These are phyloP conservation scores for Erigeron philadelphicus DNA, from an alignment of 140 eudicot species.

Conservation along the genomic window DNA sequence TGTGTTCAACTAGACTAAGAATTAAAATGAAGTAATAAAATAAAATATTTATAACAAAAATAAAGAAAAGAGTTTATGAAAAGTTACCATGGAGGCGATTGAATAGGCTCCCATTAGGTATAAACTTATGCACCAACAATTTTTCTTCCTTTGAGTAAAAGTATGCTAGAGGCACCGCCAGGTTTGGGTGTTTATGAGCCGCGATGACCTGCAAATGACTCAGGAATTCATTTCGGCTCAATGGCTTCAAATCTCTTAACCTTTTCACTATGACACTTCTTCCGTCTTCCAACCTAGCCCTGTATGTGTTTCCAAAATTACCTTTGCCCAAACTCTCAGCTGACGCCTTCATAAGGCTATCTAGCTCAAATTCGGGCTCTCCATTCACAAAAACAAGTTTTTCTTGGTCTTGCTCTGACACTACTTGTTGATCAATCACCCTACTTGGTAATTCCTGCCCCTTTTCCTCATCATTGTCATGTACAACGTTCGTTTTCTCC, in stretches of 20 bases:
- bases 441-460: constrained; percentile 21
- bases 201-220: constrained; percentile 39
- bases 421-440: constrained; percentile 15
- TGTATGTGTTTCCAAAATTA: constrained; percentile 61
- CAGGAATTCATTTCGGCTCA: constrained; percentile 54
- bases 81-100: constrained; percentile 59
- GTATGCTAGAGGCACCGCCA: constrained; percentile 58
- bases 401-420: constrained; percentile 28
- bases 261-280: constrained; percentile 64
- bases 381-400: constrained; percentile 45
- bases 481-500: not conserved
- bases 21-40: not conserved
- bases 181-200: constrained; percentile 53
- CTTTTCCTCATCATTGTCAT: constrained; percentile 21
- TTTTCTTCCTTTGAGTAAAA: constrained; percentile 67
- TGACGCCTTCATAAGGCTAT: constrained; percentile 65
- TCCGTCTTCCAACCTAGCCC: constrained; percentile 54
- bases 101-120: constrained; percentile 46
- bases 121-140: constrained; percentile 50
- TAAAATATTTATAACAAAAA: not conserved
- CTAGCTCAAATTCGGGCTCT: constrained; percentile 49
- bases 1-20: not conserved
- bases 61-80: not conserved
- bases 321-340: constrained; percentile 79
- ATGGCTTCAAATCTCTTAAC: constrained; percentile 59